Percentiles rank a stretch among this genome's conserved stretches.
Conservation (phyloP, 768 basidiomycete species). For the Mycena floridula region DNA sequence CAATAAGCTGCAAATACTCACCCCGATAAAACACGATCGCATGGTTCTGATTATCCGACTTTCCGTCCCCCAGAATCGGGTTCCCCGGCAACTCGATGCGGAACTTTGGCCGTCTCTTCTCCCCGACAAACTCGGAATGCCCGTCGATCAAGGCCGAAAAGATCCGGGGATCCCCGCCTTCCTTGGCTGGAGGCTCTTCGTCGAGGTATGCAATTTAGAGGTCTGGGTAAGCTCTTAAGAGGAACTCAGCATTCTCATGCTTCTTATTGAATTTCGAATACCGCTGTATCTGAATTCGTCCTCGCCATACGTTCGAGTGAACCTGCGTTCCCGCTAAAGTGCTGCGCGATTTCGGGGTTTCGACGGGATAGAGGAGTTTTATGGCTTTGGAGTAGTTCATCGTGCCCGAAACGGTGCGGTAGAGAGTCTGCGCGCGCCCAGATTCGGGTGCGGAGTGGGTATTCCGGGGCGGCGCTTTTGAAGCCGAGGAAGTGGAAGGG, state of each 20-base stretch:
- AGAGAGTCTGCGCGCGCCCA: slow-evolving; percentile 99
- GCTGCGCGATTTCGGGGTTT: slow-evolving; percentile 97
- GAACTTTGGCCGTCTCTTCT: slow-evolving; percentile 92
- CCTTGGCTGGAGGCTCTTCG: slow-evolving; percentile 89
- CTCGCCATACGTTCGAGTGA: slow-evolving; percentile 97
- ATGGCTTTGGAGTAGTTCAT: slow-evolving; percentile 99
- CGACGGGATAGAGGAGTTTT: slow-evolving; percentile 96
- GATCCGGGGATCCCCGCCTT: slow-evolving; percentile 91
- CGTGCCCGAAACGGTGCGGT: slow-evolving; percentile 98
- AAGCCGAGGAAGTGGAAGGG: slow-evolving; percentile 99
- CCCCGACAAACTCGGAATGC: slow-evolving; percentile 91
- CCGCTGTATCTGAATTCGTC: slow-evolving; percentile 98
- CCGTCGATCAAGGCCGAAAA: slow-evolving; percentile 97
- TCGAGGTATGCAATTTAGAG: slow-evolving; percentile 98
- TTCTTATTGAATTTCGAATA: slow-evolving; percentile 99
- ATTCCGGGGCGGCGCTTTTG: slow-evolving; percentile 98
- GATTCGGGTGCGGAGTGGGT: slow-evolving; percentile 95
- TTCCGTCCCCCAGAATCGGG: slow-evolving; percentile 97
- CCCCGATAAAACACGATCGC: slow-evolving; percentile 99
- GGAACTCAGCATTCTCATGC: slow-evolving; percentile 97
- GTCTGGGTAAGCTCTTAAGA: slow-evolving; percentile 96
- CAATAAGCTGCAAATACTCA: slow-evolving; percentile 98
- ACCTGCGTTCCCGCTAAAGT: slow-evolving; percentile 95
- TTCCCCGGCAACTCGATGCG: slow-evolving; percentile 97
- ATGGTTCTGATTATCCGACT: slow-evolving; percentile 99